phyloP scores from a whole-genome alignment of 2,329 filamentous ascomycete species.

The Didymella exigua region DNA sequence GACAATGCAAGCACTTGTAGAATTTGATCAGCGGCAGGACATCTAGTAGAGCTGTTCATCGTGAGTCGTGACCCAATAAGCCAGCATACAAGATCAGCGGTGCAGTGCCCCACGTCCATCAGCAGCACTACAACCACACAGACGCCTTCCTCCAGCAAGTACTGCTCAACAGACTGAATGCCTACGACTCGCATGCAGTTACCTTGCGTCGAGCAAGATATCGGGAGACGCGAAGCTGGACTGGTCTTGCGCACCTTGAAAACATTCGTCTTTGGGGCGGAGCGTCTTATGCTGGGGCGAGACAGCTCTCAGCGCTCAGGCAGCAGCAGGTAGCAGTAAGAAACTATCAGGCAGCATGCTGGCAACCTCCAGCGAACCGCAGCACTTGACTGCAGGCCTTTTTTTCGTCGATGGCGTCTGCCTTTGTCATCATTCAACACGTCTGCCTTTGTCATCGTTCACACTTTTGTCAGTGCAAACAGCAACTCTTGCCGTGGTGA shows the following conservation, averaged over 20 bases:
- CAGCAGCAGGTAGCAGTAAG: slow-evolving; percentile 41
- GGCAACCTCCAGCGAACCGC: background rate
- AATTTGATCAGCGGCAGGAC: background rate
- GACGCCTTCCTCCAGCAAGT: background rate
- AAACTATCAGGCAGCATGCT: slow-evolving; percentile 26
- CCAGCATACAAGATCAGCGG: background rate
- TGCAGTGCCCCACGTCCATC: background rate
- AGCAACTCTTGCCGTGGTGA: slow-evolving; percentile 13
- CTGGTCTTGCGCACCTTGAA: background rate
- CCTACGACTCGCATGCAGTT: background rate
- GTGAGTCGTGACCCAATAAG: background rate
- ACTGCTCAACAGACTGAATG: background rate
- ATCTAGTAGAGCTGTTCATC: background rate
- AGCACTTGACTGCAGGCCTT: background rate
- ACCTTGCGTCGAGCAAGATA: background rate
- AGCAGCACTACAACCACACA: background rate
- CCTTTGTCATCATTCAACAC: background rate
- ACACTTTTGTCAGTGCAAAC: background rate
- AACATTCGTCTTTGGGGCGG: background rate
- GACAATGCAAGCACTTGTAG: background rate
- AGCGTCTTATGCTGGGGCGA: slow-evolving; percentile 2
- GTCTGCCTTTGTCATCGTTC: background rate
- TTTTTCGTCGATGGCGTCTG: background rate
- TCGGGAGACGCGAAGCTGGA: background rate
- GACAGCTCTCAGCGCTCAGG: slow-evolving; percentile 26